A percentile compares a stretch with the other conserved stretches of the same genome.
Evolutionary conservation across 2,329 filamentous ascomycete species (phyloP).

Genomic region (Penicillium corylophilum): DNA sequence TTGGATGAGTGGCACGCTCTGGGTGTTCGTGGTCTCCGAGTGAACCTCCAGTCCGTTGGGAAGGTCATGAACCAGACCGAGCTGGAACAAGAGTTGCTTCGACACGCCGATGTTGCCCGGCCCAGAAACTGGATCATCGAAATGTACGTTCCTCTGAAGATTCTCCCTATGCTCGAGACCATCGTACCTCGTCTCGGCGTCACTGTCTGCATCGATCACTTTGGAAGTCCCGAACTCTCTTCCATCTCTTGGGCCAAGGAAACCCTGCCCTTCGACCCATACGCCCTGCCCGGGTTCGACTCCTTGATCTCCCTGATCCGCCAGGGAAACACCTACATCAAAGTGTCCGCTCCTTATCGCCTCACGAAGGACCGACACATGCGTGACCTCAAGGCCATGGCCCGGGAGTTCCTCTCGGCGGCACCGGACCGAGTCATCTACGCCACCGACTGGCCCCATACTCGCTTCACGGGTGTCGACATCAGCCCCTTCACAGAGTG

Average conservation of each 20-base stretch:
- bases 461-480: slow-evolving; percentile 58
- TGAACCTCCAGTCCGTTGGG: slow-evolving; percentile 59
- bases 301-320: slow-evolving; percentile 50
- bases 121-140: slow-evolving; percentile 59
- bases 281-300: slow-evolving; percentile 50
- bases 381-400: slow-evolving; percentile 50
- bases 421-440: slow-evolving; percentile 54
- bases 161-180: slow-evolving; percentile 50
- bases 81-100: slow-evolving; percentile 44
- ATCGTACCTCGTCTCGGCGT: slow-evolving; percentile 52
- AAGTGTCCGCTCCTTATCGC: slow-evolving; percentile 60
- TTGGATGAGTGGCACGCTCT: slow-evolving; percentile 56
- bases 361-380: slow-evolving; percentile 48
- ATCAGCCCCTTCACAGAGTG: slow-evolving; percentile 56
- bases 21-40: slow-evolving; percentile 59
- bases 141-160: slow-evolving; percentile 56
- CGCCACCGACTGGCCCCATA: slow-evolving; percentile 66
- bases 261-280: slow-evolving; percentile 38
- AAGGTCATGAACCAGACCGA: slow-evolving; percentile 41
- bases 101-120: slow-evolving; percentile 53
- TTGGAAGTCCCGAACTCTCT: slow-evolving; percentile 51
- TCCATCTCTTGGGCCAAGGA: slow-evolving; percentile 12
- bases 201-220: slow-evolving; percentile 60
- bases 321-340: slow-evolving; percentile 54
- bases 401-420: slow-evolving; percentile 49